These are phyloP conservation scores for Plasmodium relictum DNA, from an alignment of 169 alveolate species.

Conservation along the genomic window DNA sequence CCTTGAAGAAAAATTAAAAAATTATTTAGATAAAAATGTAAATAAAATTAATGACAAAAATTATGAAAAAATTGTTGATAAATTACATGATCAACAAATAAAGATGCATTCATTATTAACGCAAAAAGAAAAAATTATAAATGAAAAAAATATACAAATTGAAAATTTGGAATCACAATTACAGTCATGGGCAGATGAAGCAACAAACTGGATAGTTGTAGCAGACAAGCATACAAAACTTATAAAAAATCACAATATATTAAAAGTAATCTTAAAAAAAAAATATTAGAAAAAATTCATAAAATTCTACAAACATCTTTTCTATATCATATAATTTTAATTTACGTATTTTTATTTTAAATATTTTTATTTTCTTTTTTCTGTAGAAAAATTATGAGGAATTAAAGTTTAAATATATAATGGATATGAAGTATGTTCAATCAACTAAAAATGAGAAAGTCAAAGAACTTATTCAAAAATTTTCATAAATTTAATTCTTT, in stretches of 20 bases:
- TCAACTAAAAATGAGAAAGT: slow-evolving; percentile 61
- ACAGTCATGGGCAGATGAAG: slow-evolving; percentile 76
- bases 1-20: slow-evolving; percentile 48
- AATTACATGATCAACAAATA: slow-evolving; percentile 65
- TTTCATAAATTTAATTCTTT: slow-evolving; percentile 9
- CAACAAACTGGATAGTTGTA: slow-evolving; percentile 58
- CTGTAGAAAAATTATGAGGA: slow-evolving; percentile 68
- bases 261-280: slow-evolving; percentile 36
- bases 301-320: neutral
- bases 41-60: slow-evolving; percentile 50
- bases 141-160: slow-evolving; percentile 47
- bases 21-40: slow-evolving; percentile 29
- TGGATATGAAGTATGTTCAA: slow-evolving; percentile 65
- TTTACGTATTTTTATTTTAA: neutral
- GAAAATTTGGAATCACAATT: slow-evolving; percentile 34
- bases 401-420: slow-evolving; percentile 50
- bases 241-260: slow-evolving; percentile 45
- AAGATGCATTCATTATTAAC: slow-evolving; percentile 52
- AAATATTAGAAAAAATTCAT: neutral
- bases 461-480: slow-evolving; percentile 47
- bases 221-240: slow-evolving; percentile 68
- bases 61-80: slow-evolving; percentile 50
- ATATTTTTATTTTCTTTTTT: neutral
- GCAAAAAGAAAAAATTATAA: slow-evolving; percentile 63
- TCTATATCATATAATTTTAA: neutral